Evolutionary conservation across 176 grass and related monocot species (phyloP), one percentile per base, ranked within the genome.

Genomic region (Echinochloa phyllopogon): DNA sequence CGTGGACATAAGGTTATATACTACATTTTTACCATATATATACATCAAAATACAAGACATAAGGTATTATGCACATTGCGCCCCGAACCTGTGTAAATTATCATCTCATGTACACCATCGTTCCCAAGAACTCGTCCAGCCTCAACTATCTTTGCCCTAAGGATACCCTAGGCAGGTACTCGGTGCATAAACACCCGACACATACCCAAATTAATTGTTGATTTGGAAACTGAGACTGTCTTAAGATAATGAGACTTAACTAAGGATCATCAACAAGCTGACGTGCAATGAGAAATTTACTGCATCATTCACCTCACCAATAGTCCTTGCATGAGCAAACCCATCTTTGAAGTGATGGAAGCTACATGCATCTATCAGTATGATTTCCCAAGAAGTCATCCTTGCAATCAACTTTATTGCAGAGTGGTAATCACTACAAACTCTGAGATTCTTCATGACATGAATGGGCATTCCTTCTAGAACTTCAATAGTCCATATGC

Each of bases 391-490:
- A 33, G 82, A 55, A 48, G 93, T 92, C 37, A 88, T 88, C 74
- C 90, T 95, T 33, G 88, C 70, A 50, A 90, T 92, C 79, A 95
- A 83, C 75, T 95, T 95, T 67, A 95, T 90, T 3, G 85, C 90
- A 74, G 90, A 90, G 87, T 95, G 93, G 79, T 90, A 95, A 77
- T 95, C 93, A 65, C 90, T 87, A 88, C 93, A 95, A 3, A 95
- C 93, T 84, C 93, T 86, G 17, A 95, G 85, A 62, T 95, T 95
- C 83, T 95, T 95, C 93, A 95, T 95, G 21, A 95, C 83, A 88
- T 79, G 88, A 58, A 95, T 92, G 33, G 90, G 85, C 70, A 92
- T 80, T 77, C 88, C 88, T 88, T 83, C 83, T 6, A 90, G 90
- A 75, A 95, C 64, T 89, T 95, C 64, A 92, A 72, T 45, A 95